Base-by-base conservation (phyloP, 257 asterid species). In the Solanum gracilifrons region DNA sequence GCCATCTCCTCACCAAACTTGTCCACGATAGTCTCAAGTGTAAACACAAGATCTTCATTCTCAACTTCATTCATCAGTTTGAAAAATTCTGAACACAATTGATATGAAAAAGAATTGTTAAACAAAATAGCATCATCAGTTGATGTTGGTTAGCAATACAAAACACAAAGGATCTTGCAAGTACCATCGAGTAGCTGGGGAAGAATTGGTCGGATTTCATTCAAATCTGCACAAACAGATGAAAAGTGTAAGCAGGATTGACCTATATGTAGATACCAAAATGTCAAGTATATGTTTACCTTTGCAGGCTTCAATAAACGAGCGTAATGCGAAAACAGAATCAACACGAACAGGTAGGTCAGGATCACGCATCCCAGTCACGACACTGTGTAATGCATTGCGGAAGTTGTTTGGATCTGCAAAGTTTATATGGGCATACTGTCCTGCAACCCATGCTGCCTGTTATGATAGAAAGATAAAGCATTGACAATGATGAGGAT, bases 391-490 rank as follows among this genome's bases (percentile, higher is more conserved):
- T 91, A 97, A 90, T 55, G 99, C 98, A 86, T 93, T 92, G 76
- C 98, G 95, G 92, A 96, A 97, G 92, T 95, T 97, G 85, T 93
- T 95, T 62, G 98, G 94, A 84, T 96, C 97, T 9, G 97, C 89
- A 92, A 97, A 97, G 86, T 84, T 94, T 87, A 97, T 87, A 87
- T 94, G 98, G 55, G 99, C 99, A 90, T 97, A 97, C 91, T 97
- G 99, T 86, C 99, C 99, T 23, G 99, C 98, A 93, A 97, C 99
- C 99, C 99, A 97, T 39, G 99, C 99, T 35, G 99, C 99, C 99
- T 97, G 89, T 77, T 88, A 75, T 66, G 69, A 90, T 86, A 79
- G 85, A 75, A 86, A 60, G 84, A 82, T 43, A 74, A 37, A 87
- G 13, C 48, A 33, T 82, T 80, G 73, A 80, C 64, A 69, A 73